Evolutionary conservation across 2,329 filamentous ascomycete species (phyloP).

Genomic region (Microcera coccophila): DNA sequence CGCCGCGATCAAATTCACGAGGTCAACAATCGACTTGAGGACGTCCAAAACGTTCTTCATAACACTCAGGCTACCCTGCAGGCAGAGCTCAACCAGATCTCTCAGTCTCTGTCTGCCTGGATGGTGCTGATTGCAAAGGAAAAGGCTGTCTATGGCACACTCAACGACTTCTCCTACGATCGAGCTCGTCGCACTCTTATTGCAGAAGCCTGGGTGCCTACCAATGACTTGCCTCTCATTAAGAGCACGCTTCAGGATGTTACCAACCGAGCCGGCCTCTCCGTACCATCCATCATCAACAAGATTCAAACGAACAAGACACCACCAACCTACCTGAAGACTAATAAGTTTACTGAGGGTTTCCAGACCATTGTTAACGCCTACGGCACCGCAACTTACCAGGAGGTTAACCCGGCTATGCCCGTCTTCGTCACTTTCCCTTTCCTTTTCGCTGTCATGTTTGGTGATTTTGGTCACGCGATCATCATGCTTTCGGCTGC

Average conservation of each 20-base stretch:
- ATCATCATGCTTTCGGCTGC: slow-evolving; percentile 82
- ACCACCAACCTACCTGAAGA: slow-evolving; percentile 94
- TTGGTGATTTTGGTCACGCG: slow-evolving; percentile 95
- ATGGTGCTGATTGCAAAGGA: slow-evolving; percentile 98
- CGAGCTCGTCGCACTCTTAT: slow-evolving; percentile 93
- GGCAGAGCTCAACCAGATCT: slow-evolving; percentile 89
- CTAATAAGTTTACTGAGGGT: slow-evolving; percentile 95
- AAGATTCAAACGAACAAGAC: slow-evolving; percentile 97
- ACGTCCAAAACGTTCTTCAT: slow-evolving; percentile 85
- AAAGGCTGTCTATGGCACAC: slow-evolving; percentile 92
- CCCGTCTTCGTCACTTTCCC: slow-evolving; percentile 97
- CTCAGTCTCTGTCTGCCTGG: slow-evolving; percentile 88
- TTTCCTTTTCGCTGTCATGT: slow-evolving; percentile 99
- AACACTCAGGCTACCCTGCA: slow-evolving; percentile 95
- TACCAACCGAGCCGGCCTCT: slow-evolving; percentile 89
- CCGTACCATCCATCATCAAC: slow-evolving; percentile 98
- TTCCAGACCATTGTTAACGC: slow-evolving; percentile 99
- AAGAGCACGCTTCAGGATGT: slow-evolving; percentile 94
- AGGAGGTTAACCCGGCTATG: slow-evolving; percentile 92
- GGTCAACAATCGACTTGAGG: slow-evolving; percentile 87
- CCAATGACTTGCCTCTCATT: slow-evolving; percentile 82
- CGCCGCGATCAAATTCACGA: slow-evolving; percentile 95
- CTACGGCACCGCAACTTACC: slow-evolving; percentile 95
- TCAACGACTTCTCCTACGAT: slow-evolving; percentile 97
- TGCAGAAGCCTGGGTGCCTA: slow-evolving; percentile 95